phyloP scores from a whole-genome alignment of 169 alveolate species.

The Cryptosporidium ubiquitum region DNA sequence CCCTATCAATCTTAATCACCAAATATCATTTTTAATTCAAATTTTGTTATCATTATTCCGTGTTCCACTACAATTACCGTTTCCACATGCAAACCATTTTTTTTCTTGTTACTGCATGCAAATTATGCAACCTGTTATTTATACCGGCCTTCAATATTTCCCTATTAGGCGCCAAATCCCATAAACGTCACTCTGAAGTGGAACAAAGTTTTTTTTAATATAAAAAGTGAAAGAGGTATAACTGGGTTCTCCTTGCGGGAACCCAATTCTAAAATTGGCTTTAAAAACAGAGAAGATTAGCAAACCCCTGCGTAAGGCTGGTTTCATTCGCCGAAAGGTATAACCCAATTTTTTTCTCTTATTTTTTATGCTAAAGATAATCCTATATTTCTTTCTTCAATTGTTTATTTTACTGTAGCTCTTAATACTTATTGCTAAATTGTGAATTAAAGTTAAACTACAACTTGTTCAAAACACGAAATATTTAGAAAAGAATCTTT shows the following conservation, averaged over 20 bases:
- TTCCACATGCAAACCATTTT: not conserved
- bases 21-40: not conserved
- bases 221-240: not conserved
- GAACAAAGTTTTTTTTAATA: slow-evolving; percentile 5
- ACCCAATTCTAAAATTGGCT: slow-evolving; percentile 75
- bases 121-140: not conserved
- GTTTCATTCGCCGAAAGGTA: slow-evolving; percentile 76
- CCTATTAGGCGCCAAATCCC: not conserved
- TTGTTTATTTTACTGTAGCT: no score
- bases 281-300: slow-evolving; percentile 76
- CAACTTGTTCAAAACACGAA: not conserved
- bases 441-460: not conserved
- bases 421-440: no score
- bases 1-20: not conserved
- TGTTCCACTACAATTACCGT: not conserved
- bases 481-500: not conserved
- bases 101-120: not conserved
- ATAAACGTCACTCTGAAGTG: slow-evolving; percentile 48
- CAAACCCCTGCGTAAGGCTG: slow-evolving; percentile 78
- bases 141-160: not conserved
- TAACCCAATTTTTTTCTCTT: slow-evolving; percentile 55
- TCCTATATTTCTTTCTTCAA: not conserved
- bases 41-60: not conserved
- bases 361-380: not conserved
- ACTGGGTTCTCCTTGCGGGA: slow-evolving; percentile 68